These are phyloP conservation scores for Claviceps capensis DNA, from an alignment of 2,329 filamentous ascomycete genomes.

Conservation along the genomic window DNA sequence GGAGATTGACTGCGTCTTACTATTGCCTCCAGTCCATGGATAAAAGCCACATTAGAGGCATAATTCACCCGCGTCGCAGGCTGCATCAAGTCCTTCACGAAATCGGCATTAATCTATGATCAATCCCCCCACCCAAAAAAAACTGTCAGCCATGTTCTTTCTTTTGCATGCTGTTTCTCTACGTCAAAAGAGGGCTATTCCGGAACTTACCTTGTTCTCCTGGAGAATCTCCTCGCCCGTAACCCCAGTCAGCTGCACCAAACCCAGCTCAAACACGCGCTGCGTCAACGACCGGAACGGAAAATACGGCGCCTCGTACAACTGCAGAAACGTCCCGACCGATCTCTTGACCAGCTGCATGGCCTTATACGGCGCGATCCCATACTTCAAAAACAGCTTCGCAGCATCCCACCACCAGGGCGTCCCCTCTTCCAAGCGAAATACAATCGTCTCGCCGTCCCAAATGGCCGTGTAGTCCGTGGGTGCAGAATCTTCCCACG, in stretches of 20 bases:
- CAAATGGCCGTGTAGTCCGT: constrained; percentile 61
- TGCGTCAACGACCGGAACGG: constrained; percentile 68
- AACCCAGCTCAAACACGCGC: constrained; percentile 50
- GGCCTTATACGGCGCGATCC: constrained; percentile 60
- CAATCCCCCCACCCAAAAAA: too few relatives aligned
- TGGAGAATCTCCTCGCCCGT: constrained; percentile 63
- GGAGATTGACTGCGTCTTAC: constrained; percentile 20
- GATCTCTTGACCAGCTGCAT: constrained; percentile 58
- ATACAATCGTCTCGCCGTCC: constrained; percentile 67
- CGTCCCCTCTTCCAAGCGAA: constrained; percentile 43
- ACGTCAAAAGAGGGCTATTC: not conserved
- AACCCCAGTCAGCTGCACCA: constrained; percentile 50
- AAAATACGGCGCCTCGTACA: constrained; percentile 74
- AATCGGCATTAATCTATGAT: constrained; percentile 44
- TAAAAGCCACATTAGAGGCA: constrained; percentile 71
- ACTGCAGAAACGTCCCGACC: constrained; percentile 57
- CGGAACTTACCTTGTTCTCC: constrained; percentile 34
- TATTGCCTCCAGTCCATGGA: constrained; percentile 85
- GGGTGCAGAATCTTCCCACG: constrained; percentile 29
- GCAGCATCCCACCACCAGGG: constrained; percentile 67
- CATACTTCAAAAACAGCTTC: constrained; percentile 77
- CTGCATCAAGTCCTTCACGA: constrained; percentile 73
- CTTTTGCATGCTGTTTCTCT: too few relatives aligned
- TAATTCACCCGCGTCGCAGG: constrained; percentile 90
- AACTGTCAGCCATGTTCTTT: too few relatives aligned